Conservation (phyloP, 768 basidiomycete genomes). For the Agaricus sinodeliciosus region DNA sequence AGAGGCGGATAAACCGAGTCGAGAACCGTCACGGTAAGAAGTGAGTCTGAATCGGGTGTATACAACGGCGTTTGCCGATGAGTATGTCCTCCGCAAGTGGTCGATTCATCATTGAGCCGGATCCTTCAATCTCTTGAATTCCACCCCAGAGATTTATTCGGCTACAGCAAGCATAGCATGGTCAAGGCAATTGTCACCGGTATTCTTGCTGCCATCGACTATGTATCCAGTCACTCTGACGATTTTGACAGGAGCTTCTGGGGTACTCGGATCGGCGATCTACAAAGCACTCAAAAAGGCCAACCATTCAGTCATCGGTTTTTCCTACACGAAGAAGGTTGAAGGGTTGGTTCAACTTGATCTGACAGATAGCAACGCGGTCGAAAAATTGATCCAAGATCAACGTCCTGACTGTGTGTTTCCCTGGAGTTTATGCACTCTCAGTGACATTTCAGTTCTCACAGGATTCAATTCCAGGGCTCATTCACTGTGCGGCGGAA, state of each 20-base stretch:
- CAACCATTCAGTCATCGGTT: slow-evolving; percentile 46
- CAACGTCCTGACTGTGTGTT: slow-evolving; percentile 67
- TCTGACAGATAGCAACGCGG: slow-evolving; percentile 50
- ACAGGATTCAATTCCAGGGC: slow-evolving; percentile 37
- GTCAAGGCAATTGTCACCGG: slow-evolving; percentile 53
- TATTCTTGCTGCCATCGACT: slow-evolving; percentile 16
- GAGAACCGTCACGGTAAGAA: no score
- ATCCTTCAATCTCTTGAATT: no score
- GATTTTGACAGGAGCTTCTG: slow-evolving; percentile 72
- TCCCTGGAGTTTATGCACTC: neutral
- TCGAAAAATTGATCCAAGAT: slow-evolving; percentile 46
- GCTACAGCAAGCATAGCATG: slow-evolving; percentile 18
- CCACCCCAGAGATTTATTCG: no score
- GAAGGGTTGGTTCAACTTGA: slow-evolving; percentile 55
- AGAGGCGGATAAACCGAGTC: no score
- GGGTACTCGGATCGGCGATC: slow-evolving; percentile 81
- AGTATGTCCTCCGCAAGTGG: no score
- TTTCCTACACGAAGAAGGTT: slow-evolving; percentile 65
- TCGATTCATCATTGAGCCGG: no score
- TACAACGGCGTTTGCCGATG: no score
- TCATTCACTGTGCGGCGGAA: slow-evolving; percentile 95
- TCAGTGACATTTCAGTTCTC: neutral
- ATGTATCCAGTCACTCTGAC: neutral
- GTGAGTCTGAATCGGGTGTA: no score
- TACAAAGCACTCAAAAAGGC: slow-evolving; percentile 52